Base-by-base conservation (phyloP, 345 rosid genomes). In the Anastatica hierochuntica region DNA sequence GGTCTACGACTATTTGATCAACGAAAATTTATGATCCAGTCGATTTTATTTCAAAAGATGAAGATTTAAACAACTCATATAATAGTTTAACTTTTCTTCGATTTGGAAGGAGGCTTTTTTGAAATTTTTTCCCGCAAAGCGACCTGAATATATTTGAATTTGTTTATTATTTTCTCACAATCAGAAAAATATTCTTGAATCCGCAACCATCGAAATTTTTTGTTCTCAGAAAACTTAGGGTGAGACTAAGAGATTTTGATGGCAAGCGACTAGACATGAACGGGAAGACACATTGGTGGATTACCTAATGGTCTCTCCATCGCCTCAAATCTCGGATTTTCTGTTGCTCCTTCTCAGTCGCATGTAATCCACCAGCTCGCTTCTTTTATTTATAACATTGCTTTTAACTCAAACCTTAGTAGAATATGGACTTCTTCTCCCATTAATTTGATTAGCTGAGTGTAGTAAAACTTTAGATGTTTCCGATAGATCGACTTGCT, bases 251-350 rank as follows among this genome's bases (percentile, higher is more conserved):
- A 27, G 62, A 90, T 86, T 94, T 81, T 88, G 53, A 88, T 83
- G 84, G 77, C 82, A 40, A 72, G 74, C 47, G 96, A 90, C 69
- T 49, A 82, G 23, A 82, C 95, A 12, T 92, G 98, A 96, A 96
- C 88, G 1, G 92, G 96, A 44, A 68, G 98, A 43, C 94, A 96
- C 36, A 92, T 92, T 67, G 96, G 98, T 14, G 98, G 98, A 29
- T 82, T 92, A 74, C 77, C 90, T 39, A 95, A 92, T 66, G 98
- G 96, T 9, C 95, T 92, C 60, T 85, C 98, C 67, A 84, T 92
- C 48, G 96, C 98, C 35, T 70, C 96, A 68, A 96, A 90, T 71
- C 98, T 92, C 36, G 96, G 98, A 17, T 92, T 74, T 70, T 61
- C 92, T n/a, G 85, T 87, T 57, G 67, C 92, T 8, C 72, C 85